These are phyloP conservation scores for Kurtzmaniella fragi DNA, from an alignment of 805 yeast species.

Conservation along the genomic window DNA sequence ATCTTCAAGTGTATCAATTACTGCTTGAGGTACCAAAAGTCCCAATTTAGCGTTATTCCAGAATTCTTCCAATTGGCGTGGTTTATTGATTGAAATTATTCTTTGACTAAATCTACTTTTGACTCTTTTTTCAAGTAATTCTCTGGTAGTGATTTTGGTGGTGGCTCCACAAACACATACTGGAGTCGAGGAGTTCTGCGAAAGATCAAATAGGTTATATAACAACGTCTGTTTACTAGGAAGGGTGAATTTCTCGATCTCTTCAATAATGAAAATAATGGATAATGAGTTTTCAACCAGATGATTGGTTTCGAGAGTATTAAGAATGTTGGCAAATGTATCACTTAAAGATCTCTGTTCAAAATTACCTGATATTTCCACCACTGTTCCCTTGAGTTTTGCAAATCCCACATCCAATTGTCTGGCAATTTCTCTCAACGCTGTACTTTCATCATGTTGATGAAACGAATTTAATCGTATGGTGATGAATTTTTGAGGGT, in stretches of 20 bases:
- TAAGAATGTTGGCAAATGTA: constrained; percentile 56
- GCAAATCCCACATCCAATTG: constrained; percentile 55
- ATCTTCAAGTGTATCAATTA: constrained; percentile 12
- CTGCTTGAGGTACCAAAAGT: constrained; percentile 20
- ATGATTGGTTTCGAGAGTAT: constrained; percentile 41
- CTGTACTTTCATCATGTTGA: constrained; percentile 71
- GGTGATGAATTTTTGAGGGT: constrained; percentile 50
- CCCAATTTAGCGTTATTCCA: constrained; percentile 41
- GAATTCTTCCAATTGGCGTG: constrained; percentile 45
- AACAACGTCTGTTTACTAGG: constrained; percentile 75
- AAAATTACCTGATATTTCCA: constrained; percentile 18
- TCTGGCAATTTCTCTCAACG: constrained; percentile 79
- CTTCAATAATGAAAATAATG: constrained; percentile 76
- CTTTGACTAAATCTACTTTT: constrained; percentile 85
- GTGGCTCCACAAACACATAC: constrained; percentile 80
- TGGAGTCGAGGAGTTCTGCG: constrained; percentile 67
- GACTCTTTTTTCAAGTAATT: constrained; percentile 85
- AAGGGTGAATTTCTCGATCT: constrained; percentile 72
- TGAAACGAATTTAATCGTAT: constrained; percentile 65
- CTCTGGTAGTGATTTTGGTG: constrained; percentile 69
- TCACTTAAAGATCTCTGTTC: constrained; percentile 53
- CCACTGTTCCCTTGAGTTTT: constrained; percentile 10
- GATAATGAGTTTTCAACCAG: constrained; percentile 35
- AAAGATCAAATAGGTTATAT: constrained; percentile 82
- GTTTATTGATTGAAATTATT: constrained; percentile 54